phyloP scores from a whole-genome alignment of 805 yeast genomes.

The Candida tallmaniae region DNA sequence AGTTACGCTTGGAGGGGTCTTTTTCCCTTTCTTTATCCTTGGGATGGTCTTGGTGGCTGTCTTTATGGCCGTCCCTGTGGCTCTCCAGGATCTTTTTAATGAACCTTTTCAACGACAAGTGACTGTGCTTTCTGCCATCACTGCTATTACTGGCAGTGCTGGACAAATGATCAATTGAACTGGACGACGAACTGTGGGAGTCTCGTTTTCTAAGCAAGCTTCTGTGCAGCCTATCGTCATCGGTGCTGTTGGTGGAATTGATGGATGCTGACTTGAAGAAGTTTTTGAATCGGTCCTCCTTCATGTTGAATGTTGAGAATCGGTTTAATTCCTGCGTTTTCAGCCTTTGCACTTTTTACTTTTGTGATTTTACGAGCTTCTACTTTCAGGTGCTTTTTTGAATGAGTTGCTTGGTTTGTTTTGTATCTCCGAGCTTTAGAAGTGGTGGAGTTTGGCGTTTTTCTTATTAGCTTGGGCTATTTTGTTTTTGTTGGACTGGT shows the following conservation, averaged over 20 bases:
- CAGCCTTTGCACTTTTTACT: too few species aligned
- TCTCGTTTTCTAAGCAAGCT: slow-evolving; percentile 12
- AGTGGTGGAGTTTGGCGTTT: too few species aligned
- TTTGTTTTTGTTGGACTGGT: too few species aligned
- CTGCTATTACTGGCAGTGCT: slow-evolving; percentile 7
- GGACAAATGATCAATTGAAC: slow-evolving; percentile 10
- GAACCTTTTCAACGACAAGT: slow-evolving; percentile 43
- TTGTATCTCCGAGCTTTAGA: too few species aligned
- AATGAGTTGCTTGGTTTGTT: too few species aligned
- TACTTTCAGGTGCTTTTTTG: too few species aligned
- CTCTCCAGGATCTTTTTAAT: slow-evolving; percentile 50
- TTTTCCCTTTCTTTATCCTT: slow-evolving; percentile 15
- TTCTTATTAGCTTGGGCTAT: too few species aligned
- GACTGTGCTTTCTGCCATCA: slow-evolving; percentile 15
- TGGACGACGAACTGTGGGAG: slow-evolving; percentile 6
- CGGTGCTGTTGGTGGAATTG: background rate
- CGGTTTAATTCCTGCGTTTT: too few species aligned
- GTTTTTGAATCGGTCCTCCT: slow-evolving; percentile 6
- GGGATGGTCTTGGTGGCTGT: too few species aligned
- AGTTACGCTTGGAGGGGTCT: slow-evolving; percentile 4
- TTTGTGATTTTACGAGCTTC: too few species aligned
- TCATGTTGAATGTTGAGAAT: slow-evolving; percentile 2
- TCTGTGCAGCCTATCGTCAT: slow-evolving; percentile 7
- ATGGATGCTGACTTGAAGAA: slow-evolving; percentile 9
- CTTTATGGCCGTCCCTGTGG: too few species aligned